Evolutionary conservation across 805 yeast genomes (phyloP), one percentile per base, ranked within the genome.

Genomic region (Yarrowia yakushimensis): DNA sequence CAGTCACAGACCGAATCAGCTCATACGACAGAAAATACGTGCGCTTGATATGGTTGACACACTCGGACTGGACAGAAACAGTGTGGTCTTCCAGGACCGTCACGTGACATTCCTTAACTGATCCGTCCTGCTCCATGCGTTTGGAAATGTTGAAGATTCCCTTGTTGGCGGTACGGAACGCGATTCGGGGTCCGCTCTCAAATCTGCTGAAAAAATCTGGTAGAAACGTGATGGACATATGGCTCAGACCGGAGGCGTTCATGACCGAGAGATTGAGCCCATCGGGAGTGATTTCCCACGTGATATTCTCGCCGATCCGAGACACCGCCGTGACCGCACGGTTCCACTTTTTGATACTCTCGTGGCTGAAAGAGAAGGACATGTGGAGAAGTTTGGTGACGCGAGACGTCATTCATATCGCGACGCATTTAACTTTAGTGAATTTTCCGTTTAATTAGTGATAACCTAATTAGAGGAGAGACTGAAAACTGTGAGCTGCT

Each of bases 111-210:
- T 36, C 43, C 17, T 36, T 34, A 13, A 52, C 59, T 3, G 43
- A 23, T 2, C 25, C 23, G 33, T 52, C 59, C 13, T 34, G 42
- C 12, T 52, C 59, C 59, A 52, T 52, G n/a, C 59, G 42, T 6
- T 33, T 34, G 33, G 37, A 52, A 34, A 52, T 52, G 33, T 52
- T 52, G 59, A 52, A 52, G 23, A 52, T 25, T 23, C 59, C 59
- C 33, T 52, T 52, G 42, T 34, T 34, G 31, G 59, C 59, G 12
- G 59, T 52, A 1, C 43, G 36, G 13, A 52, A 34, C 3, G 43
- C 17, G 20, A 30, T 1, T 4, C 13, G 10, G 11, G 5, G 33
- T 25, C 17, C 17, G 7, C 15, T 13, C 1, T 41, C 45, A 17
- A 36, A 52, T 4, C 27, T 5, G 39, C 39, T 33, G 39, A 52